Base-by-base conservation (phyloP, 2,329 filamentous ascomycete species). In the Fusarium sublunatum region DNA sequence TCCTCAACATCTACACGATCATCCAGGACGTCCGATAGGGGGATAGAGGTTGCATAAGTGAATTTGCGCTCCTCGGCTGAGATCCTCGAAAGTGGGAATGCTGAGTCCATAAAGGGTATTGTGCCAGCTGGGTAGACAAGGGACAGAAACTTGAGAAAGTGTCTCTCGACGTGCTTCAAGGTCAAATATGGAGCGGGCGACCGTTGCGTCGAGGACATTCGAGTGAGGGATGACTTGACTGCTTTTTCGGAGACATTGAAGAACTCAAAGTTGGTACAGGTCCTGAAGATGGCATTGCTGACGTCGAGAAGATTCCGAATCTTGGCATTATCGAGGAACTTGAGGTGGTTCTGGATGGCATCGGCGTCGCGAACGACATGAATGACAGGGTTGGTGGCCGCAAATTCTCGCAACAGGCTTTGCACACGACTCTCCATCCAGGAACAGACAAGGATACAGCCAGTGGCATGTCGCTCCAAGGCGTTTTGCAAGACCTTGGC, bases 251-350 rank as follows among this genome's bases (percentile, higher is more conserved):
- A 88, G 13, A 91, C 78, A 66, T 92, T 92, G 78, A 88, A 92
- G 73, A 92, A 93, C 70, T 93, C 90, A 61, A 90, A 84, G 65
- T 91, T 92, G 10, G 88, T 88, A 70, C 88, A 91, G 2, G 81
- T 81, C 44, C 88, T 81, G 65, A 91, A 87, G 13, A 90, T 82
- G 2, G 81, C 77, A 22, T 80, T 82, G 62, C 83, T 86, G 12
- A 83, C 81, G 15, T 82, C 80, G 25, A 91, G 75, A 7, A 91
- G 79, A 41, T 84, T 84, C 39, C 81, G 78, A 2, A 89, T 80
- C 64, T 85, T 86, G 34, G 81, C 77, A 26, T 82, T 76, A 45
- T 87, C 82, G 66, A 80, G 80, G n/a, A 83, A 78, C 38, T 79
- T 82, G 36, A 92, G 78, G 64, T 91, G 86, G 1, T 82, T 77